Percentiles rank a stretch among this genome's conserved stretches.
Conservation (phyloP, 2,329 filamentous ascomycete genomes). For the Bertia moriformis region DNA sequence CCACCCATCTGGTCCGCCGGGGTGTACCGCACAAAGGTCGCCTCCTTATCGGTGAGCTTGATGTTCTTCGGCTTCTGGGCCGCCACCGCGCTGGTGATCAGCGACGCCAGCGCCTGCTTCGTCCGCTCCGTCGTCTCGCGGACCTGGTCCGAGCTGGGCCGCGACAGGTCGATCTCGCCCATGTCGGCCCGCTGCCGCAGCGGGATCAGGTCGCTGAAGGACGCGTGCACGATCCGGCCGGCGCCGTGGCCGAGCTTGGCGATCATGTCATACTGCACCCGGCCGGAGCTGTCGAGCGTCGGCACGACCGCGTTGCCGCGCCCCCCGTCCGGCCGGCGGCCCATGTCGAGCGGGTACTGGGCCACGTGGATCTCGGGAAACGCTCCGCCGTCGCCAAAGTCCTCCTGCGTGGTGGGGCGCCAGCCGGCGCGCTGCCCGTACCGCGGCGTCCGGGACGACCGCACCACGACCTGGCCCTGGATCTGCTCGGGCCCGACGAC, state of each 20-base stretch:
- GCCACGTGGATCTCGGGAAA: conserved; percentile 89
- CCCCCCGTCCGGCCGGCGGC: conserved; percentile 52
- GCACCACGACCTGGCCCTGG: conserved; percentile 23
- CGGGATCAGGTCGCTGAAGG: conserved; percentile 93
- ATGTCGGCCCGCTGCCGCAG: conserved; percentile 83
- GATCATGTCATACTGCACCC: conserved; percentile 93
- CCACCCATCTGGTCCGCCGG: conserved; percentile 95
- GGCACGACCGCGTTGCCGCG: conserved; percentile 81
- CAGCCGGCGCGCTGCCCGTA: conserved; percentile 2
- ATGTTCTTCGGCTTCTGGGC: conserved; percentile 95
- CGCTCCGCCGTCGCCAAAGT: conserved; percentile 90
- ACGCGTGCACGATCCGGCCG: conserved; percentile 75
- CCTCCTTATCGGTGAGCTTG: conserved; percentile 67
- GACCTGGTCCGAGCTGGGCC: conserved; percentile 74
- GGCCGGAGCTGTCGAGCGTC: conserved; percentile 79
- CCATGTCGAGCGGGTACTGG: conserved; percentile 93
- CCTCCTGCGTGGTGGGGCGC: conserved; percentile 62
- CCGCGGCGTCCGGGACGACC: conserved; percentile 1
- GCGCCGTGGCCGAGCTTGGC: conserved; percentile 77
- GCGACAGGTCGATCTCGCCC: conserved; percentile 74
- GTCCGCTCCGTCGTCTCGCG: conserved; percentile 75
- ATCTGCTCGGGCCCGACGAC: conserved; percentile 68
- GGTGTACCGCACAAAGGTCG: conserved; percentile 90
- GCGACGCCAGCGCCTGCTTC: conserved; percentile 65
- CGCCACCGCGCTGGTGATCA: conserved; percentile 74